Evolutionary conservation across 75 land plant species (phyloP).

Genomic region (Pinus albicaulis): DNA sequence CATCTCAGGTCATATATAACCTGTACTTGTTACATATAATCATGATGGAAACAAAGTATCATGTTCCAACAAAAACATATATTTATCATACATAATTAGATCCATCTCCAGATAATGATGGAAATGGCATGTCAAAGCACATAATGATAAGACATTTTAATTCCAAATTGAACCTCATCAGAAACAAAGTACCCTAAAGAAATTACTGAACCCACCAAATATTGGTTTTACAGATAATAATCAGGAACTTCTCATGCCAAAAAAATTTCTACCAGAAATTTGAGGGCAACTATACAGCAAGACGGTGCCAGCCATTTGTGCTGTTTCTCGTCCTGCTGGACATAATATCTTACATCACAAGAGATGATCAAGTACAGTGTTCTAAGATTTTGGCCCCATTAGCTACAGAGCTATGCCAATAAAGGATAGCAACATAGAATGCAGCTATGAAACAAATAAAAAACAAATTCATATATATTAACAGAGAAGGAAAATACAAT

Average conservation of each 20-base stretch:
- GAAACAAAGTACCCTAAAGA: not conserved
- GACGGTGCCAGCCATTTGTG: not conserved
- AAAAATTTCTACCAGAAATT: not conserved
- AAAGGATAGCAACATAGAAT: not conserved
- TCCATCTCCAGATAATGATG: not conserved
- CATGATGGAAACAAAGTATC: not conserved
- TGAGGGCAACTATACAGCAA: not conserved
- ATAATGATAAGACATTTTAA: not conserved
- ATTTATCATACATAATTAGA: not conserved
- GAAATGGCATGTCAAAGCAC: not conserved
- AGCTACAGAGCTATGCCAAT: not conserved
- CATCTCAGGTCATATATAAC: not conserved
- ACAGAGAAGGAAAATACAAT: not conserved
- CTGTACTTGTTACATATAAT: not conserved
- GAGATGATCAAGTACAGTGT: not conserved
- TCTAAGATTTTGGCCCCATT: not conserved
- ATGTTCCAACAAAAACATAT: not conserved
- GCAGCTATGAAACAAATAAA: constrained; percentile 3
- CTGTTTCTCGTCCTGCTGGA: not conserved
- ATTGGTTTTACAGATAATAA: not conserved
- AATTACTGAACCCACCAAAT: not conserved
- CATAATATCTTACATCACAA: constrained; percentile 7
- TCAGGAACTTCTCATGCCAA: not conserved
- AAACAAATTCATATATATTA: constrained; percentile 7
- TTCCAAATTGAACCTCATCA: not conserved